These are phyloP conservation scores for Yamadazyma sp. DNA, from an alignment of 1,139 yeast species.

Conservation along the genomic window DNA sequence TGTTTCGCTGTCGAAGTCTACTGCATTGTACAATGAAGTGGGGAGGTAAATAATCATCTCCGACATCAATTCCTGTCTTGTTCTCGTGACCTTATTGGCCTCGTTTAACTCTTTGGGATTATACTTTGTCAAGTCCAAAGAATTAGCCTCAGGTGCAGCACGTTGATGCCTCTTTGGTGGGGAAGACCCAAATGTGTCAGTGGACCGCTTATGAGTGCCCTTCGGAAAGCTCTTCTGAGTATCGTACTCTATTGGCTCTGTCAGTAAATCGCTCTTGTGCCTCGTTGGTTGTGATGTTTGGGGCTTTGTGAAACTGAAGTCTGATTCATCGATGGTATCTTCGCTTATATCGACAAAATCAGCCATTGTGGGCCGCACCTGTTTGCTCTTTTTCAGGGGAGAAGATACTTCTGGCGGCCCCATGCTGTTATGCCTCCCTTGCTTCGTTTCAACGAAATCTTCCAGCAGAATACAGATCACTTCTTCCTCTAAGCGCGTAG, in stretches of 20 bases:
- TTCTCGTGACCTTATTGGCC: slow-evolving; percentile 49
- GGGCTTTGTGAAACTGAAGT: slow-evolving; percentile 7
- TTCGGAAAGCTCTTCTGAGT: no score
- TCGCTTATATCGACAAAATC: slow-evolving; percentile 3
- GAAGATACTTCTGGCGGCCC: background rate
- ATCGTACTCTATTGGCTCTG: no score
- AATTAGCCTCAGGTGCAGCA: slow-evolving; percentile 1
- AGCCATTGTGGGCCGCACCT: background rate
- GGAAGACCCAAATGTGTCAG: no score
- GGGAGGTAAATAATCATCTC: slow-evolving; percentile 48
- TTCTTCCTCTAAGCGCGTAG: background rate
- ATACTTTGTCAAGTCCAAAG: slow-evolving; percentile 10
- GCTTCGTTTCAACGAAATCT: background rate
- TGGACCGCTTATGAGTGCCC: no score
- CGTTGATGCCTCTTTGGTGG: background rate
- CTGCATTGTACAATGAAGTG: slow-evolving; percentile 1
- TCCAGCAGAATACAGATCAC: slow-evolving; percentile 2
- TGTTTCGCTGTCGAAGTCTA: slow-evolving; percentile 9
- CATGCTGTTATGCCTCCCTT: no score
- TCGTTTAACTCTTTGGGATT: slow-evolving; percentile 39
- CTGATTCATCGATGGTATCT: slow-evolving; percentile 10
- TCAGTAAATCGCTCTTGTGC: no score
- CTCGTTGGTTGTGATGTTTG: background rate
- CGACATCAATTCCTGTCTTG: slow-evolving; percentile 49
- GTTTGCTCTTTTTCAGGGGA: background rate